A percentile compares a stretch with the other conserved stretches of the same genome.
phyloP scores from a whole-genome alignment of 2,329 filamentous ascomycete species.

The Rasamsonia emersonii region DNA sequence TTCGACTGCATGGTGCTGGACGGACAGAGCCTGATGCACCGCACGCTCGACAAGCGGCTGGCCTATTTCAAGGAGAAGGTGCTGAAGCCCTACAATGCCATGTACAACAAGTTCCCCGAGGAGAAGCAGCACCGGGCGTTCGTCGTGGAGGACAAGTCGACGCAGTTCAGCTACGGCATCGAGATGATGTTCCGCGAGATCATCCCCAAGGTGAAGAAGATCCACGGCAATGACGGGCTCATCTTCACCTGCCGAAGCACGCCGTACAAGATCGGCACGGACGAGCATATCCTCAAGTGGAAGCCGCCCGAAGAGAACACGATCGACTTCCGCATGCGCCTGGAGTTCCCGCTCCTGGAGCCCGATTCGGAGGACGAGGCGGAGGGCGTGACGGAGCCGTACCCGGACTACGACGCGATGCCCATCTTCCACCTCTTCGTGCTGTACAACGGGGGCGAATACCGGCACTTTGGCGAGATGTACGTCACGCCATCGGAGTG shows the following conservation, averaged over 20 bases:
- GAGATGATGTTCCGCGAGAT: constrained; percentile 87
- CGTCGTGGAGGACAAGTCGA: constrained; percentile 75
- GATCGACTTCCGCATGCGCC: constrained; percentile 75
- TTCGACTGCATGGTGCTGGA: constrained; percentile 89
- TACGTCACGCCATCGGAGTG: constrained; percentile 69
- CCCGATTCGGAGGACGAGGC: constrained; percentile 59
- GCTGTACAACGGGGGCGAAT: constrained; percentile 55
- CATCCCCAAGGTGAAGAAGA: constrained; percentile 62
- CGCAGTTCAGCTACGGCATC: constrained; percentile 80
- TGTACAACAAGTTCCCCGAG: constrained; percentile 64
- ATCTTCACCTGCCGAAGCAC: constrained; percentile 94
- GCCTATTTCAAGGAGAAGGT: constrained; percentile 76
- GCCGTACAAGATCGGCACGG: constrained; percentile 81
- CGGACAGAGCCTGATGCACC: constrained; percentile 63
- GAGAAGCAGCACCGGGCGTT: constrained; percentile 68
- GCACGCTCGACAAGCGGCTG: constrained; percentile 78
- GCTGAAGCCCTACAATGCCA: constrained; percentile 66
- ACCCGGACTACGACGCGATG: constrained; percentile 69
- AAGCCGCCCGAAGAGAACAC: constrained; percentile 94
- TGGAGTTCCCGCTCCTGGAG: constrained; percentile 66
- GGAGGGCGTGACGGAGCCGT: constrained; percentile 55
- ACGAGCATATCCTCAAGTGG: constrained; percentile 93
- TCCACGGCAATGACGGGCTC: constrained; percentile 88
- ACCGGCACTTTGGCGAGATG: constrained; percentile 60
- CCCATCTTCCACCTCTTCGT: constrained; percentile 67